Base-by-base conservation (phyloP, 2,329 filamentous ascomycete genomes). In the Trichoderma arundinaceum region DNA sequence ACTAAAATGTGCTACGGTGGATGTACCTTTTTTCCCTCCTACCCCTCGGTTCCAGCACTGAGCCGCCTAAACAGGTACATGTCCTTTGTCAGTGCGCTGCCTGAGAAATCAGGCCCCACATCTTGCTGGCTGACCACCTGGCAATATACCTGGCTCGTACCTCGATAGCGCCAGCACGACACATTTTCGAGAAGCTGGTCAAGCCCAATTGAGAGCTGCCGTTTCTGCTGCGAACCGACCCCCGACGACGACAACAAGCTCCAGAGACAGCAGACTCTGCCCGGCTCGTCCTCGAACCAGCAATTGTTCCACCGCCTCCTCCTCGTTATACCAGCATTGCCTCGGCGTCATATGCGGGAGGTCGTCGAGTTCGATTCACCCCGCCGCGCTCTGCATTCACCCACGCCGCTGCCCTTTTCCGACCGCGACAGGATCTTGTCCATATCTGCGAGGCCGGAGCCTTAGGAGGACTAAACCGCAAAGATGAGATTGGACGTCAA, bases 401-500 rank as follows among this genome's bases (percentile, higher is more conserved):
- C 43, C 49, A 19, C 52, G 28, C 51, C 51, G 46, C 61, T 10
- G 22, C 28, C 43, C 64, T 66, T 51, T 38, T 7, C 10, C 46
- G 32, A 33, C 53, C 48, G 64, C 32, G 46, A 48, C 28, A n/a
- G 2, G 28, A 32, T 5, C 49, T 49, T 9, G 38, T 62, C 67
- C 9, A 54, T 28, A 56, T 1, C 48, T 19, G 43, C 44, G 56
- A 39, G 28, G 56, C 38, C 33, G 56, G 64, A 56, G 13, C n/a
- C 49, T 35, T 66, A 62, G 57, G 33, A 62, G 57, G 57, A 43
- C 9, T 48, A 32, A 52, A 7, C 41, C 52, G 65, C 70, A 73
- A 79, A 69, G 58, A 79, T 79, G 78, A 79, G 77, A 73, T 74
- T 79, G 72, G 78, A 79, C 75, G 77, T 79, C 69, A 79, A 79